These are phyloP conservation scores for Euphorbia corollata DNA, from an alignment of 441 rosid genomes.

Conservation along the genomic window DNA sequence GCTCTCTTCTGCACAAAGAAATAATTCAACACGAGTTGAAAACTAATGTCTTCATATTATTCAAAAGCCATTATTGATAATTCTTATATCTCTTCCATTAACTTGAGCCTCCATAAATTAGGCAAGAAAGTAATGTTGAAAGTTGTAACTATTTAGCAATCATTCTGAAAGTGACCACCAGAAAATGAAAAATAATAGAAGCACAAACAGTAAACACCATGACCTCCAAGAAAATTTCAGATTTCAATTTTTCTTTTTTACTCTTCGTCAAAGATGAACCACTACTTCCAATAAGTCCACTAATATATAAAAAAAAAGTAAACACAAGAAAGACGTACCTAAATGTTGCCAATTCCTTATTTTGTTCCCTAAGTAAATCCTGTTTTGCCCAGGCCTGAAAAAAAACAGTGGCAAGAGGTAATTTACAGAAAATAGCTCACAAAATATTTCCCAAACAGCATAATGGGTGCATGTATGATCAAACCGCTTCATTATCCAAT, in stretches of 20 bases:
- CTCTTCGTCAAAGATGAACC: background rate
- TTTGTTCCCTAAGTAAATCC: conserved; percentile 85
- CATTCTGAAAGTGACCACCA: no score
- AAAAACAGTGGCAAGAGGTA: conserved; percentile 15
- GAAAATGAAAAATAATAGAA: no score
- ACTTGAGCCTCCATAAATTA: background rate
- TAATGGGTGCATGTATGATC: conserved; percentile 16
- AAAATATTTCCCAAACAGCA: conserved; percentile 6
- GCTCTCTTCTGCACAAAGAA: conserved; percentile 69
- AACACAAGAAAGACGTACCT: conserved; percentile 35
- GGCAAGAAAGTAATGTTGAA: no score
- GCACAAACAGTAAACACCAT: background rate
- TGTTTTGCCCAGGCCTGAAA: conserved; percentile 92
- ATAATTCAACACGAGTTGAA: background rate
- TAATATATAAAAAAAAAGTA: background rate
- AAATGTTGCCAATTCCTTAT: conserved; percentile 71
- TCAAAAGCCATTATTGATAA: background rate
- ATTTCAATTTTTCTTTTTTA: background rate
- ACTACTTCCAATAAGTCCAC: background rate
- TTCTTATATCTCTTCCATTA: background rate
- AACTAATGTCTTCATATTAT: background rate
- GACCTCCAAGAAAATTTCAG: background rate
- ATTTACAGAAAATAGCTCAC: conserved; percentile 6
- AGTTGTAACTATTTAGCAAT: no score
- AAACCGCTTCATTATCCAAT: conserved; percentile 80